Evolutionary conservation across 2,329 filamentous ascomycete species (phyloP), one percentile per base, ranked within the genome.

Genomic region (Fusarium avenaceum): DNA sequence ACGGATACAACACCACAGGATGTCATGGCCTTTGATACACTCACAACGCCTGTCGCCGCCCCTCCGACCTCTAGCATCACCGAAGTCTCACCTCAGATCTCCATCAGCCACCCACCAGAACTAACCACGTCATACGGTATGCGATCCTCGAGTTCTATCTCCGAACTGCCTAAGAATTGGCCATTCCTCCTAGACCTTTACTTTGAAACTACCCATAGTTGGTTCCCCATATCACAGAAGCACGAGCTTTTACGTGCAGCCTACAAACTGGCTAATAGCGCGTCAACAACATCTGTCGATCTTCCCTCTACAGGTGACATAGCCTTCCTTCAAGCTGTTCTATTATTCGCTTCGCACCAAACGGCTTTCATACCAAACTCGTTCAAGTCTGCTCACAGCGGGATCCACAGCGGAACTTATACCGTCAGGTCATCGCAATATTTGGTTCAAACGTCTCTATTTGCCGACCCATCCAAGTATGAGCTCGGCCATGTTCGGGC

Each of bases 211-310:
- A 61, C 58, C 0, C 47, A 62, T 22, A 46, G 40, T 9, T 62
- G 58, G 58, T 26, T 62, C 7, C 58, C 58, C 0, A 54, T 61
- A 7, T 54, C 58, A 1, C 58, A 62, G 2, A 62, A 62, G 2
- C 58, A 62, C 3, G 56, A 62, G 9, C 56, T 62, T 2, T 6
- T 62, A 6, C 58, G 58, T 1, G 15, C 35, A n/a, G 58, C 58
- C 0, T 62, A 61, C 7, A 62, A 40, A 5, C 6, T 42, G 5
- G 35, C 22, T 0, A 53, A 42, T 1, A 19, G 1, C 0, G 6
- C 52, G 4, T 6, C 33, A 0, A 8, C 22, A 7, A n/a, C 17
- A 0, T 7, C 46, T 10, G 4, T 8, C 3, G 35, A 15, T 20
- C 13, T 22, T 6, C 35, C 26, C 0, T 43, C 58, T 0, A 5